Evolutionary conservation across 2,329 filamentous ascomycete genomes (phyloP).

Genomic region (Ilyonectria robusta): DNA sequence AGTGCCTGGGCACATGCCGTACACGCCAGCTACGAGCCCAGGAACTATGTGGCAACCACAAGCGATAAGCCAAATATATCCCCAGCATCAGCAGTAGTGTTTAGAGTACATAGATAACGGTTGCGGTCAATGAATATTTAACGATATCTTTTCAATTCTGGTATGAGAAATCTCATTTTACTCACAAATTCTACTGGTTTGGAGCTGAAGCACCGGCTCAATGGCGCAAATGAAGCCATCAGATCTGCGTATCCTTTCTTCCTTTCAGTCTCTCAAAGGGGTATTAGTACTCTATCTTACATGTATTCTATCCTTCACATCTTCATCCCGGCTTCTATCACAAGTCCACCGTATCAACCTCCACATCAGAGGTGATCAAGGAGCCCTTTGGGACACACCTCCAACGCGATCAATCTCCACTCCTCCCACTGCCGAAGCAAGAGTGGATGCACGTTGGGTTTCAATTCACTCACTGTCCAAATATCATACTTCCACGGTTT

Average conservation of each 20-base stretch:
- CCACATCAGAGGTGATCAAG: slow-evolving; percentile 23
- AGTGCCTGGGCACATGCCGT: neutral
- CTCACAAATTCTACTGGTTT: too few species aligned
- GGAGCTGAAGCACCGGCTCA: too few species aligned
- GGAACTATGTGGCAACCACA: neutral
- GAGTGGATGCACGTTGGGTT: slow-evolving; percentile 27
- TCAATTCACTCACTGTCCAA: slow-evolving; percentile 18
- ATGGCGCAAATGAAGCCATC: too few species aligned
- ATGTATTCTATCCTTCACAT: neutral
- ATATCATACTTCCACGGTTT: slow-evolving; percentile 36
- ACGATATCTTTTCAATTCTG: too few species aligned
- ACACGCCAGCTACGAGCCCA: slow-evolving; percentile 11
- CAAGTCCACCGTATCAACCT: neutral
- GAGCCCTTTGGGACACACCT: slow-evolving; percentile 26
- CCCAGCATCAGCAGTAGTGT: neutral
- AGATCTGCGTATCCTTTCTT: too few species aligned
- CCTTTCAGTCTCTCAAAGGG: neutral
- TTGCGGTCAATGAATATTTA: neutral
- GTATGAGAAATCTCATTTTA: too few species aligned
- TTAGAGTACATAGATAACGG: neutral
- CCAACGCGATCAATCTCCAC: slow-evolving; percentile 31
- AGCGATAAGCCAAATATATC: neutral
- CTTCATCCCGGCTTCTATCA: too few species aligned
- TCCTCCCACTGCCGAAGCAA: slow-evolving; percentile 33
- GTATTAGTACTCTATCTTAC: neutral